A percentile compares a stretch with the other conserved stretches of the same genome.
Conservation (phyloP, 805 yeast species). For the Candida nonsorbophila region DNA sequence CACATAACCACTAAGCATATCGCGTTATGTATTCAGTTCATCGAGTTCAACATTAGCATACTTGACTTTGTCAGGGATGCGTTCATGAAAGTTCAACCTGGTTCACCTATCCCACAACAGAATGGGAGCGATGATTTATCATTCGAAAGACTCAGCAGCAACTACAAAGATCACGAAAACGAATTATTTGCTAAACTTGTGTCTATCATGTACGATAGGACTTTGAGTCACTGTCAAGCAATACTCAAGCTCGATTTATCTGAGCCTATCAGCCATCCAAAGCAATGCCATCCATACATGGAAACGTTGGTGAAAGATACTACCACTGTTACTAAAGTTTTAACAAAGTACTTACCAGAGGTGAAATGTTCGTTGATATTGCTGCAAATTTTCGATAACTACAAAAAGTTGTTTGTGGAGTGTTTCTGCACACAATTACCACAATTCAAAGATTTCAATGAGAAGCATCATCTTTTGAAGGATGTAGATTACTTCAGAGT, state of each 20-base stretch:
- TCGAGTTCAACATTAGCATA: constrained; percentile 41
- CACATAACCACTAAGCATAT: constrained; percentile 72
- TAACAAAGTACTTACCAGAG: constrained; percentile 53
- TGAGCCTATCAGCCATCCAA: constrained; percentile 33
- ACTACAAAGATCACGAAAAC: constrained; percentile 54
- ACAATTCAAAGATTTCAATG: constrained; percentile 44
- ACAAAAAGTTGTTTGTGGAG: constrained; percentile 50
- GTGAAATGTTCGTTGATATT: constrained; percentile 40
- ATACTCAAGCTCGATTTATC: constrained; percentile 49
- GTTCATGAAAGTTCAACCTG: constrained; percentile 3
- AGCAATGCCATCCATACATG: constrained; percentile 59
- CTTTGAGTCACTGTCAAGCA: constrained; percentile 44
- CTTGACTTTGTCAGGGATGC: constrained; percentile 21
- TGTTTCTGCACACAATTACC: constrained; percentile 44
- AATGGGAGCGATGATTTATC: constrained; percentile 20
- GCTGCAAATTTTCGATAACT: constrained; percentile 50
- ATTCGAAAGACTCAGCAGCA: constrained; percentile 24
- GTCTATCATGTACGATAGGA: constrained; percentile 66
- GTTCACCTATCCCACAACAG: constrained; percentile 5
- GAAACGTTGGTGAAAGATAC: constrained; percentile 62
- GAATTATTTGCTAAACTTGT: constrained; percentile 61
- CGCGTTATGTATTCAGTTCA: constrained; percentile 62
- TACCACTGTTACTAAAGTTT: constrained; percentile 53
- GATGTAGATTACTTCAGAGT: constrained; percentile 63
- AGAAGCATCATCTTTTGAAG: constrained; percentile 48